phyloP scores from a whole-genome alignment of 1,139 yeast genomes.

The Candida neerlandica region DNA sequence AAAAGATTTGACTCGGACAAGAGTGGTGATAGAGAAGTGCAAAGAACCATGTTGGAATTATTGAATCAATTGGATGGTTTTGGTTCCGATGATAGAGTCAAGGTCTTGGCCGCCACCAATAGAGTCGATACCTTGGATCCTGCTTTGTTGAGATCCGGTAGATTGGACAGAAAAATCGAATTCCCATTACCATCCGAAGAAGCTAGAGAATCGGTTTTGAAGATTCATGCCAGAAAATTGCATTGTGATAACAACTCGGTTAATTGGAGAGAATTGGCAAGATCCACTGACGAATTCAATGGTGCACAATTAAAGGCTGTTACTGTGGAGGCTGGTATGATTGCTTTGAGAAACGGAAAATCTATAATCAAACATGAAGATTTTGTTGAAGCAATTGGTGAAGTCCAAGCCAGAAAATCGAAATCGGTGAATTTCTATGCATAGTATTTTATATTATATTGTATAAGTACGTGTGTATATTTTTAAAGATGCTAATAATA shows the following conservation, averaged over 20 bases:
- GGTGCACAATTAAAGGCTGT: slow-evolving; percentile 99
- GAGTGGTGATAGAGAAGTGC: slow-evolving; percentile 98
- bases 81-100: slow-evolving; percentile 96
- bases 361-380: slow-evolving; percentile 93
- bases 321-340: slow-evolving; percentile 99
- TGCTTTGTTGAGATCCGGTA: slow-evolving; percentile 93
- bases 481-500: background rate
- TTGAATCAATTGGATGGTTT: slow-evolving; percentile 97
- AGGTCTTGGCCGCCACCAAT: slow-evolving; percentile 96
- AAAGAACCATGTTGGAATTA: slow-evolving; percentile 97
- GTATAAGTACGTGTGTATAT: background rate
- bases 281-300: slow-evolving; percentile 96
- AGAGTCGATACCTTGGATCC: slow-evolving; percentile 98
- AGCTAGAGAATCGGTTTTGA: slow-evolving; percentile 93
- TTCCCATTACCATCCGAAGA: slow-evolving; percentile 97
- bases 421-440: slow-evolving; percentile 97
- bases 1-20: slow-evolving; percentile 97
- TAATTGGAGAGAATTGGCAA: slow-evolving; percentile 97
- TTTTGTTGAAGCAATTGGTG: slow-evolving; percentile 96
- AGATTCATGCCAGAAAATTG: slow-evolving; percentile 96
- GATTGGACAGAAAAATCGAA: slow-evolving; percentile 96
- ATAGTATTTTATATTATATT: background rate
- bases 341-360: slow-evolving; percentile 95
- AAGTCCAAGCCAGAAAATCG: slow-evolving; percentile 96
- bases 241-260: slow-evolving; percentile 84